Conservation (phyloP, 306 rosid species). For the Cicer arietinum region DNA sequence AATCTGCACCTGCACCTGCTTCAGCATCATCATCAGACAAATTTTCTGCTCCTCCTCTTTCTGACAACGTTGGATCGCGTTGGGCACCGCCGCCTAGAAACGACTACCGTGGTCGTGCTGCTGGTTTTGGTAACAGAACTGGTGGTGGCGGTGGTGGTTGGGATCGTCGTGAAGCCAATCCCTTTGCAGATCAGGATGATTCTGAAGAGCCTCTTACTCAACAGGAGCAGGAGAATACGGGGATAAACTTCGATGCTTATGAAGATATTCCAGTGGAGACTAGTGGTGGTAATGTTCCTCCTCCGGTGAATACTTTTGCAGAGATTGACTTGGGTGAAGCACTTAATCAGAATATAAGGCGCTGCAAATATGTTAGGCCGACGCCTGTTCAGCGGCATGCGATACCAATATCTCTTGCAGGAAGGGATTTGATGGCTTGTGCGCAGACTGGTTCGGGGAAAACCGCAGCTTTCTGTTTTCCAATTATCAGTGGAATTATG, state of each 20-base stretch:
- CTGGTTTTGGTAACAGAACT: constrained; percentile 64
- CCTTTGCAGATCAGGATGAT: constrained; percentile 66
- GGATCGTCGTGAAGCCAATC: constrained; percentile 81
- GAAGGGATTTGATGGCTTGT: constrained; percentile 91
- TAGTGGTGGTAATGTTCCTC: constrained; percentile 77
- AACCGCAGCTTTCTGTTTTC: constrained; percentile 94
- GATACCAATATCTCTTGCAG: constrained; percentile 80
- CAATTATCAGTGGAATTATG: constrained; percentile 88
- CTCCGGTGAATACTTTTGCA: constrained; percentile 80
- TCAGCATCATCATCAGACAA: constrained; percentile 27
- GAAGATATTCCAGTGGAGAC: constrained; percentile 93
- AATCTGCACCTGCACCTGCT: constrained; percentile 37
- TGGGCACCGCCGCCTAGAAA: constrained; percentile 57
- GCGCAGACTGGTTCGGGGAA: constrained; percentile 96
- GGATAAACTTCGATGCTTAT: constrained; percentile 83
- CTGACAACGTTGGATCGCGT: constrained; percentile 49
- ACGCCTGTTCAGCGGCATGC: constrained; percentile 91
- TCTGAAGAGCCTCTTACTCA: constrained; percentile 53
- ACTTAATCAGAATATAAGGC: constrained; percentile 69
- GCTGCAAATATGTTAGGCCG: constrained; percentile 88
- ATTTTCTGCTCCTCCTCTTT: constrained; percentile 47
- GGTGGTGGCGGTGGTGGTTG: constrained; percentile 72
- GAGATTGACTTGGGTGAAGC: constrained; percentile 89
- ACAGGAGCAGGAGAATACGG: constrained; percentile 73
- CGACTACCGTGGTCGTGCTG: constrained; percentile 55